phyloP scores from a whole-genome alignment of 176 grass and related monocot genomes.

The Paspalum notatum region DNA sequence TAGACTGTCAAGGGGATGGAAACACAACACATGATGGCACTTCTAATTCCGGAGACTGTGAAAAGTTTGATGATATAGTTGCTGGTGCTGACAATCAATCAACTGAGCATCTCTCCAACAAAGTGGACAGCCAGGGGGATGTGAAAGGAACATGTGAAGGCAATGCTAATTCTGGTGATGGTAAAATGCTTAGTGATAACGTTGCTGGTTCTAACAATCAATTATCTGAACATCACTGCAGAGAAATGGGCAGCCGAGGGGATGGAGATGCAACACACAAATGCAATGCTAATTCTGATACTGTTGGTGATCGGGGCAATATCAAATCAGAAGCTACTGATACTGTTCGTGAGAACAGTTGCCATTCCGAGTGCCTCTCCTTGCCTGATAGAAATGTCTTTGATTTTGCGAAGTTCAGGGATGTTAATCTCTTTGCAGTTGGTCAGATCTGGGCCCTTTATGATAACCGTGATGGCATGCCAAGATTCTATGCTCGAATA shows the following conservation, averaged over 20 bases:
- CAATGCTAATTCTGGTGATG: background rate
- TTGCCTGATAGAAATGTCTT: constrained; percentile 75
- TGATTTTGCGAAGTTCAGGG: constrained; percentile 73
- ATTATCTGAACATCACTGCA: constrained; percentile 16
- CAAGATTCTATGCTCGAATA: constrained; percentile 82
- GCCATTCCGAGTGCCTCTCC: constrained; percentile 31
- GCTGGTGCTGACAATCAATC: background rate
- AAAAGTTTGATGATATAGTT: constrained; percentile 18
- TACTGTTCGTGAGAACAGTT: constrained; percentile 32
- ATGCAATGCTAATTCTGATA: background rate
- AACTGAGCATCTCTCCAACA: background rate
- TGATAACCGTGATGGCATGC: constrained; percentile 81
- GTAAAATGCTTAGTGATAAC: constrained; percentile 16
- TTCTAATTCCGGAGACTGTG: background rate
- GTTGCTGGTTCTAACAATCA: constrained; percentile 17
- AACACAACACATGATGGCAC: constrained; percentile 11
- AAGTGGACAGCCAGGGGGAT: background rate
- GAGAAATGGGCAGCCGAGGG: constrained; percentile 33
- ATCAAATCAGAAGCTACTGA: constrained; percentile 21
- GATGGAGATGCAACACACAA: constrained; percentile 35
- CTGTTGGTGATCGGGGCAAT: constrained; percentile 5
- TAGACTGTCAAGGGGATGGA: constrained; percentile 9
- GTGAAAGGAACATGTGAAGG: background rate
- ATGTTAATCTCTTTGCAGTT: constrained; percentile 50
- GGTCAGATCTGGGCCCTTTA: constrained; percentile 89